Evolutionary conservation across 2,329 filamentous ascomycete species (phyloP).

Genomic region (Botryotinia convoluta): DNA sequence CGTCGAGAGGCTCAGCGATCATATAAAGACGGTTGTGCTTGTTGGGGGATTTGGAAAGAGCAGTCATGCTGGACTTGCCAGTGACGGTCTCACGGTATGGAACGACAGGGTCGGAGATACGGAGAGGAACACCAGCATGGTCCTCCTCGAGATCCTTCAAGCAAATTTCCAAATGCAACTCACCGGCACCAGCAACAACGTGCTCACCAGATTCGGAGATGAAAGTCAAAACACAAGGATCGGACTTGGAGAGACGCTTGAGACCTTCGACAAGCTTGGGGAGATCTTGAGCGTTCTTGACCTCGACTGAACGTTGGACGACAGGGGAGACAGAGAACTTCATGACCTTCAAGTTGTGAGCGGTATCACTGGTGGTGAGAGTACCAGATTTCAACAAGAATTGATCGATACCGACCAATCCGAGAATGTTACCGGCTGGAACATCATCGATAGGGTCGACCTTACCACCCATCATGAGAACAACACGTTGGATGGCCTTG

Average conservation of each 20-base stretch:
- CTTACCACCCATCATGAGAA: conserved; percentile 99
- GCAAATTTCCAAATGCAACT: conserved; percentile 99
- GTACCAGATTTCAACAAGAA: conserved; percentile 99
- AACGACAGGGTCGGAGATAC: conserved; percentile 96
- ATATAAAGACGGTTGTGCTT: conserved; percentile 99
- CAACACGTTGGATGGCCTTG: conserved; percentile 99
- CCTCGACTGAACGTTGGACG: conserved; percentile 96
- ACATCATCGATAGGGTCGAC: conserved; percentile 99
- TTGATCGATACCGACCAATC: conserved; percentile 98
- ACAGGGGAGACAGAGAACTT: conserved; percentile 99
- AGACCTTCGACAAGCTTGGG: conserved; percentile 99
- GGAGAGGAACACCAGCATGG: conserved; percentile 97
- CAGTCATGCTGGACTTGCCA: conserved; percentile 84
- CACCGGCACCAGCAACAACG: conserved; percentile 98
- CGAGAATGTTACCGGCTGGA: conserved; percentile 98
- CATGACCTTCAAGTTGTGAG: conserved; percentile 99
- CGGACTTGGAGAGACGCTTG: conserved; percentile 99
- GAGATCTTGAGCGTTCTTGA: conserved; percentile 99
- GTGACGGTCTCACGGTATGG: conserved; percentile 96
- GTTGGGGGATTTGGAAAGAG: conserved; percentile 99
- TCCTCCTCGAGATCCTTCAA: conserved; percentile 99
- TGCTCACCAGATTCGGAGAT: conserved; percentile 96
- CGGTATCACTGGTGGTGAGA: conserved; percentile 92
- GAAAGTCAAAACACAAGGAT: conserved; percentile 92
- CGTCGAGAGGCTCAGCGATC: conserved; percentile 81